A percentile compares a stretch with the other conserved stretches of the same genome.
Evolutionary conservation across 495 filamentous ascomycete species (phyloP).

Genomic region (Hypomontagnella submonticulosa): DNA sequence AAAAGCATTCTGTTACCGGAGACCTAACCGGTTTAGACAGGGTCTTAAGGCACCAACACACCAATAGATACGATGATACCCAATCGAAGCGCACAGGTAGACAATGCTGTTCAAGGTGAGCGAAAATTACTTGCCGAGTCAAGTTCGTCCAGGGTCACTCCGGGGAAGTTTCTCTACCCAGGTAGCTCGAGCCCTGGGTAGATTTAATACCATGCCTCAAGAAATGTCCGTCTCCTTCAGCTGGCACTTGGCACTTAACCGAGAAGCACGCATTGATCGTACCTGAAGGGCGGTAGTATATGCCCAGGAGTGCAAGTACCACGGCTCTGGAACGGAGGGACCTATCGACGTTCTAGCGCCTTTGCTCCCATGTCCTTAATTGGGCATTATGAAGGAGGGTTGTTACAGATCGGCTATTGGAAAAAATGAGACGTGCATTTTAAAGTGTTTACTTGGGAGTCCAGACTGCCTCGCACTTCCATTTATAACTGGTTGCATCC

Average conservation of each 20-base stretch:
- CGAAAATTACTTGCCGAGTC: not conserved
- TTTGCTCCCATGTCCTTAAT: constrained; percentile 25
- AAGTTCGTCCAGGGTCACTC: not conserved
- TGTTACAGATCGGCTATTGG: constrained; percentile 7
- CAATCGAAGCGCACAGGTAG: constrained; percentile 8
- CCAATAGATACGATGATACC: constrained; percentile 7
- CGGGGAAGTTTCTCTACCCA: constrained; percentile 1
- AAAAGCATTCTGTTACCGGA: not conserved
- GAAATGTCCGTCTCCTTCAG: constrained; percentile 15
- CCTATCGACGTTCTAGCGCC: constrained; percentile 17
- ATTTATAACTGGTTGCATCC: constrained; percentile 19
- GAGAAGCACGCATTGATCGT: constrained; percentile 1
- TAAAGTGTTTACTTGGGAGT: not conserved
- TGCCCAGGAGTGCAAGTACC: constrained; percentile 14
- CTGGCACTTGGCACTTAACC: not conserved
- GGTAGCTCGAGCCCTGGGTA: not conserved
- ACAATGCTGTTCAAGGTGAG: not conserved
- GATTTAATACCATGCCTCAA: constrained; percentile 3
- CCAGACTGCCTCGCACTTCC: not conserved
- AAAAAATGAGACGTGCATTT: constrained; percentile 7
- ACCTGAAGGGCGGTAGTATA: too few species aligned
- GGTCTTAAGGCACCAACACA: not conserved
- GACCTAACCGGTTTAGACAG: not conserved
- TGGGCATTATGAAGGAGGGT: constrained; percentile 6
- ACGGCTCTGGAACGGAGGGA: constrained; percentile 19